These are phyloP conservation scores for Filobasidium floriforme DNA, from an alignment of 768 basidiomycete genomes.

Conservation along the genomic window DNA sequence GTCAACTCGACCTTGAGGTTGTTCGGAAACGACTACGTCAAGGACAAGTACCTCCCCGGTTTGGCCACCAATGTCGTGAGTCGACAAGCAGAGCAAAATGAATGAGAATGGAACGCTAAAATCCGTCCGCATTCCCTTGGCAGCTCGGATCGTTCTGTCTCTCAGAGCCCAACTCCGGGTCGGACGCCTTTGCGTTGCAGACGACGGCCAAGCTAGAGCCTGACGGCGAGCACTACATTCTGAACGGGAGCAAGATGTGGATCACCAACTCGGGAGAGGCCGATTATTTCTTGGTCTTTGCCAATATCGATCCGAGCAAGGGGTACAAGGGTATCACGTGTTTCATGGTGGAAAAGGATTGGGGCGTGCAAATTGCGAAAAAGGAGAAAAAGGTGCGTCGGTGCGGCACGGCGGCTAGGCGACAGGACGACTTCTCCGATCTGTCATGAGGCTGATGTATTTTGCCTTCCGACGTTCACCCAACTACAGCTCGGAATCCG, in stretches of 20 bases:
- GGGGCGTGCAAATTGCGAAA: constrained; percentile 95
- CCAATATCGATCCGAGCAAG: constrained; percentile 85
- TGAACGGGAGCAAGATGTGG: constrained; percentile 99
- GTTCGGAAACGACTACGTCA: constrained; percentile 74
- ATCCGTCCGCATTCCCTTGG: background rate
- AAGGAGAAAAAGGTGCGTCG: constrained; percentile 75
- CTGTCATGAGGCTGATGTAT: background rate
- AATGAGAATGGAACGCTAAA: too few relatives aligned
- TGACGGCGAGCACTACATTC: constrained; percentile 69
- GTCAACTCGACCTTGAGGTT: constrained; percentile 88
- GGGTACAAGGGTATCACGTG: constrained; percentile 99
- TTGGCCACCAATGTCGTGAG: constrained; percentile 68
- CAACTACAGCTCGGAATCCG: constrained; percentile 66
- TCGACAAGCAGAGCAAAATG: too few relatives aligned
- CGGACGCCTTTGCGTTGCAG: constrained; percentile 93
- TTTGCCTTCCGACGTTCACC: background rate
- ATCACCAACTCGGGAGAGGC: constrained; percentile 93
- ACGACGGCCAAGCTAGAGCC: constrained; percentile 73
- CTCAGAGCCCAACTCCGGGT: constrained; percentile 85
- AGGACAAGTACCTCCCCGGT: constrained; percentile 78
- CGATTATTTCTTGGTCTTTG: constrained; percentile 63
- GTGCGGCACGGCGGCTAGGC: background rate
- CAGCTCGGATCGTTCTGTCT: constrained; percentile 94
- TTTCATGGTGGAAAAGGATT: constrained; percentile 89
- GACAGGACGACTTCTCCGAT: background rate